Base-by-base conservation (phyloP, 768 basidiomycete species). In the Macrolepiota fuliginosa region DNA sequence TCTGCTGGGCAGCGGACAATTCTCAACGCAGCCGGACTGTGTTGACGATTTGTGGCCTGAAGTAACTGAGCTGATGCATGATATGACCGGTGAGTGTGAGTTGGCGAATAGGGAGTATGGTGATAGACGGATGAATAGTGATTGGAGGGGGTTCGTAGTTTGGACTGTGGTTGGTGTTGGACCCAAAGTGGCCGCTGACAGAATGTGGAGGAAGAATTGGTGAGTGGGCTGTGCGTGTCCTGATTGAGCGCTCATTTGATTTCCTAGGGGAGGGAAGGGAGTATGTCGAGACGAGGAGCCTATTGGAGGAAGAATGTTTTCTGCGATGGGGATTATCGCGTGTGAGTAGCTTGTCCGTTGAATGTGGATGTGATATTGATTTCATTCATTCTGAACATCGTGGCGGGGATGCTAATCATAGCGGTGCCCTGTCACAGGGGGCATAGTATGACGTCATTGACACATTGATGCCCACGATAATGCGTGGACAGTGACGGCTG, bases 1-100 rank as follows among this genome's bases (percentile, higher is more conserved):
- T 67, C 71, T 73, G 72, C 72, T 68, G 72, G 69, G 56, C 72
- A 73, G 70, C 71, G 71, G 70, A 67, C 58, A 27, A 27, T 24
- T 49, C 0, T 49, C 22, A 24, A 24, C n/a, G n/a, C n/a, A n/a
- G n/a, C n/a, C n/a, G n/a, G n/a, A n/a, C n/a, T n/a, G n/a, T n/a
- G n/a, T n/a, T n/a, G n/a, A n/a, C 47, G 47, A 22, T 25, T 49
- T 24, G 25, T 27, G 47, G 47, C 47, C 47, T 49, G 47, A 19
- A 49, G 47, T 42, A n/a, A 42, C 15, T 19, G n/a, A 45, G 19
- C 15, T 45, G 7, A 32, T 32, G 29, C 7, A 7, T 32, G 29
- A 32, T 32, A 32, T 7, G 29, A 32, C 7, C 7, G 29, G 29
- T 32, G 29, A 32, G 29, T 32, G 29, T 32, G 29, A 7, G 29